These are phyloP conservation scores for Chloranthus sessilifolius DNA, from an alignment of 164 flowering plant genomes.

Conservation along the genomic window DNA sequence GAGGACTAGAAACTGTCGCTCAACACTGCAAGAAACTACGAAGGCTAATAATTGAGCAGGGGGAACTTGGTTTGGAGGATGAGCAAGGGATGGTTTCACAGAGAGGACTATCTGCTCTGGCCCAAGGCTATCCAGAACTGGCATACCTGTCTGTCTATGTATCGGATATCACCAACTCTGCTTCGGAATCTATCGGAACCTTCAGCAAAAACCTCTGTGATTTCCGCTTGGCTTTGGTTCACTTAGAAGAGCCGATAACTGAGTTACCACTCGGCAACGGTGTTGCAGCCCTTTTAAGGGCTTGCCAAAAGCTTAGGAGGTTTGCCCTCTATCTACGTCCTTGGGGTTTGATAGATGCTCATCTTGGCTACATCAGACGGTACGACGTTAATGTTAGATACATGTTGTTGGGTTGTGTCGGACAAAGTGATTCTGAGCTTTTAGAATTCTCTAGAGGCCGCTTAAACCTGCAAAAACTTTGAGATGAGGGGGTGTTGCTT, in stretches of 20 bases:
- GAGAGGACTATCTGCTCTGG: slow-evolving; percentile 56
- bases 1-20: slow-evolving; percentile 53
- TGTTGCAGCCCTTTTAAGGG: slow-evolving; percentile 54
- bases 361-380: slow-evolving; percentile 63
- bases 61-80: slow-evolving; percentile 66
- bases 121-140: slow-evolving; percentile 57
- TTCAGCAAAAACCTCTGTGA: slow-evolving; percentile 53
- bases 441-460: slow-evolving; percentile 61
- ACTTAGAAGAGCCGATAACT: slow-evolving; percentile 46
- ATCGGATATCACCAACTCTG: slow-evolving; percentile 59
- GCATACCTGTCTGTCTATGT: slow-evolving; percentile 72
- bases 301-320: slow-evolving; percentile 54
- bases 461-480: slow-evolving; percentile 52
- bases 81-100: slow-evolving; percentile 68
- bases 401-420: slow-evolving; percentile 85
- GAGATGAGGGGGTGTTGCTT: slow-evolving; percentile 75
- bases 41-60: slow-evolving; percentile 65
- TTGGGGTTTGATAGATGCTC: slow-evolving; percentile 76
- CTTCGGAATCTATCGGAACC: slow-evolving; percentile 47
- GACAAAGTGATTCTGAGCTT: slow-evolving; percentile 65
- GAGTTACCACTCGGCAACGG: slow-evolving; percentile 84
- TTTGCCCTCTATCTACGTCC: slow-evolving; percentile 67
- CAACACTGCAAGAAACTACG: slow-evolving; percentile 36
- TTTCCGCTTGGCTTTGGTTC: slow-evolving; percentile 72
- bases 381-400: slow-evolving; percentile 73